Percentiles rank a stretch among this genome's conserved stretches.
Conservation (phyloP, 1,284 basidiomycete genomes). For the Microbotryum intermedium region DNA sequence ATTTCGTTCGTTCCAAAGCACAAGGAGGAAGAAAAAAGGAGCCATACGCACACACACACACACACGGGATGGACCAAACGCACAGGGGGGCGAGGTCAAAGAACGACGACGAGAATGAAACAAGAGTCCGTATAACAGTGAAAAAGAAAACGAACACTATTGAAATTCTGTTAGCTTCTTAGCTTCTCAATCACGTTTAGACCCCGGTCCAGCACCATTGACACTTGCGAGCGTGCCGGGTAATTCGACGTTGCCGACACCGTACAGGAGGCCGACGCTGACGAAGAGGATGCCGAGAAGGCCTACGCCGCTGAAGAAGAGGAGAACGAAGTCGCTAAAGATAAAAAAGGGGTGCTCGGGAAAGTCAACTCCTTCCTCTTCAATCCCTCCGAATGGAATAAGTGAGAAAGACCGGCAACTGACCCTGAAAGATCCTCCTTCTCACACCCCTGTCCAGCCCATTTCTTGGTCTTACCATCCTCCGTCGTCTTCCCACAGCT, state of each 20-base stretch:
- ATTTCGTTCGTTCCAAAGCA: too few species aligned
- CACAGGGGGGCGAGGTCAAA: too few species aligned
- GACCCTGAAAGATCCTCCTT: constrained; percentile 25
- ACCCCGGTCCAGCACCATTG: constrained; percentile 1
- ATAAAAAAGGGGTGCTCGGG: not conserved
- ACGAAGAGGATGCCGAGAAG: constrained; percentile 9
- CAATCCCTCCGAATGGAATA: too few species aligned
- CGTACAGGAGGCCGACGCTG: constrained; percentile 15
- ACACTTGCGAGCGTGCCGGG: constrained; percentile 23
- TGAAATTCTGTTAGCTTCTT: too few species aligned
- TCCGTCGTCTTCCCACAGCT: constrained; percentile 13
- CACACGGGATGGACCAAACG: too few species aligned
- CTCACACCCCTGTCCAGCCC: constrained; percentile 29
- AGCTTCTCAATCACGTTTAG: not conserved
- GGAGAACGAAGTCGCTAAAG: constrained; percentile 15
- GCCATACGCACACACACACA: too few species aligned
- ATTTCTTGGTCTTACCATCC: constrained; percentile 7
- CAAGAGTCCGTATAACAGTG: too few species aligned
- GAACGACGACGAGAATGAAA: too few species aligned
- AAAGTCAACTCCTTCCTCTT: too few species aligned
- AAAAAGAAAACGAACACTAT: too few species aligned
- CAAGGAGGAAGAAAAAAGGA: too few species aligned
- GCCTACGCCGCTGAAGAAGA: constrained; percentile 15
- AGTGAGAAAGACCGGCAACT: not conserved
- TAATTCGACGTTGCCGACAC: constrained; percentile 16